These are phyloP conservation scores for Magnusiomyces ingens DNA, from an alignment of 1,139 yeast genomes.

Conservation along the genomic window DNA sequence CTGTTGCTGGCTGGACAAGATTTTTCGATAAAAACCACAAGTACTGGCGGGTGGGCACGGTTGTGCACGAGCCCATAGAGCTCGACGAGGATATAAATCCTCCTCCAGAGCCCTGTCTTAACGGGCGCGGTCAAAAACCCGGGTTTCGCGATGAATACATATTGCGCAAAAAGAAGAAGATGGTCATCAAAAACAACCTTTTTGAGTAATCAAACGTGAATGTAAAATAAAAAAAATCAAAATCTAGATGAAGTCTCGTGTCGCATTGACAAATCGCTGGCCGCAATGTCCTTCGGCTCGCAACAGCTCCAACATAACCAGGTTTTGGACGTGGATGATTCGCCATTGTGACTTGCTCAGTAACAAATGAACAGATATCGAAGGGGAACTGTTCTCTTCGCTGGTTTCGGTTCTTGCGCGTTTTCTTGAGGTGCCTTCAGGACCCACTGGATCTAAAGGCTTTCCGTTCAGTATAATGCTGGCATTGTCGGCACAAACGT, in stretches of 20 bases:
- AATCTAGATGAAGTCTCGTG: conserved; percentile 9
- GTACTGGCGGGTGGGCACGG: conserved; percentile 63
- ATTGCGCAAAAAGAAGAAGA: background rate
- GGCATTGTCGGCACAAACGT: conserved; percentile 6
- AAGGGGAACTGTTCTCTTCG: background rate
- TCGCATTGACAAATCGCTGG: conserved; percentile 9
- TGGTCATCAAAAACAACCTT: background rate
- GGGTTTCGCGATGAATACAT: background rate
- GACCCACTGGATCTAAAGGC: background rate
- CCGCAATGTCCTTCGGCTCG: conserved; percentile 11
- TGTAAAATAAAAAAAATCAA: too few relatives aligned
- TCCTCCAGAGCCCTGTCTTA: conserved; percentile 9
- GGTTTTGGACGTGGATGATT: background rate
- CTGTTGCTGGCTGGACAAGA: conserved; percentile 44
- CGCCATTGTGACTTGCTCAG: conserved; percentile 12
- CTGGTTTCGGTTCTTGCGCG: conserved; percentile 3
- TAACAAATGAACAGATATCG: conserved; percentile 6
- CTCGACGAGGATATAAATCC: conserved; percentile 1
- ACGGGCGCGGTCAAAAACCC: conserved; percentile 7
- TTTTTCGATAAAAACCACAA: conserved; percentile 43
- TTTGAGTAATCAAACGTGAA: background rate
- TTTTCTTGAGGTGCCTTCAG: background rate
- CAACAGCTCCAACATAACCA: conserved; percentile 8
- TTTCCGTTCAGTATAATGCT: conserved; percentile 1
- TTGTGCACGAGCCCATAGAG: conserved; percentile 33